phyloP scores from a whole-genome alignment of 1,139 yeast species.

The Hemisphaericaspora xylanilytica region DNA sequence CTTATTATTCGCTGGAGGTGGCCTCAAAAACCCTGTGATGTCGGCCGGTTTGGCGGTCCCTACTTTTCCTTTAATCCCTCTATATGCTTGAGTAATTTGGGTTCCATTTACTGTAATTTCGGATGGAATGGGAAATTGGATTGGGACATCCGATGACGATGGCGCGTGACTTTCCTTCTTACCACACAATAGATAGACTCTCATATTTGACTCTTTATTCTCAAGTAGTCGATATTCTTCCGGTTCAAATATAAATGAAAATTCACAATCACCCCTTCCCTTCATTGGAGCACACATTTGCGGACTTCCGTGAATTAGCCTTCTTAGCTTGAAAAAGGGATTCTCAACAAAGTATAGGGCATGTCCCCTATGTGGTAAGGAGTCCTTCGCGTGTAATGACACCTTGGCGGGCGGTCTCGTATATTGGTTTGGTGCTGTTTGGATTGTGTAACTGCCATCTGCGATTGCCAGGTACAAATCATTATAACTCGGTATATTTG shows the following conservation, averaged over 20 bases:
- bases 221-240: slow-evolving; percentile 27
- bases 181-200: slow-evolving; percentile 50
- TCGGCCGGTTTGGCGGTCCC: slow-evolving; percentile 73
- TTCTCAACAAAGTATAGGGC: slow-evolving; percentile 46
- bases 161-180: slow-evolving; percentile 23
- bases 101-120: slow-evolving; percentile 52
- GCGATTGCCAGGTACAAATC: slow-evolving; percentile 25
- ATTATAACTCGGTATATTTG: slow-evolving; percentile 38
- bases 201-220: slow-evolving; percentile 23
- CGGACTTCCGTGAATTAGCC: slow-evolving; percentile 48
- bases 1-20: slow-evolving; percentile 30
- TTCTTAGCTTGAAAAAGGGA: slow-evolving; percentile 50
- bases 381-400: slow-evolving; percentile 14
- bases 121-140: slow-evolving; percentile 59
- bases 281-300: slow-evolving; percentile 21
- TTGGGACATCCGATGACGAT: slow-evolving; percentile 33
- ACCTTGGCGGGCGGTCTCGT: neutral
- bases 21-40: slow-evolving; percentile 44
- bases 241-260: slow-evolving; percentile 39
- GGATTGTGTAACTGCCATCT: slow-evolving; percentile 18
- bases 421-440: slow-evolving; percentile 7
- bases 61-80: slow-evolving; percentile 58
- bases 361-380: slow-evolving; percentile 27
- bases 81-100: slow-evolving; percentile 47
- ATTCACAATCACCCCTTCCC: slow-evolving; percentile 40